phyloP scores from a whole-genome alignment of 1,284 basidiomycete genomes.

The Ganoderma leucocontextum region DNA sequence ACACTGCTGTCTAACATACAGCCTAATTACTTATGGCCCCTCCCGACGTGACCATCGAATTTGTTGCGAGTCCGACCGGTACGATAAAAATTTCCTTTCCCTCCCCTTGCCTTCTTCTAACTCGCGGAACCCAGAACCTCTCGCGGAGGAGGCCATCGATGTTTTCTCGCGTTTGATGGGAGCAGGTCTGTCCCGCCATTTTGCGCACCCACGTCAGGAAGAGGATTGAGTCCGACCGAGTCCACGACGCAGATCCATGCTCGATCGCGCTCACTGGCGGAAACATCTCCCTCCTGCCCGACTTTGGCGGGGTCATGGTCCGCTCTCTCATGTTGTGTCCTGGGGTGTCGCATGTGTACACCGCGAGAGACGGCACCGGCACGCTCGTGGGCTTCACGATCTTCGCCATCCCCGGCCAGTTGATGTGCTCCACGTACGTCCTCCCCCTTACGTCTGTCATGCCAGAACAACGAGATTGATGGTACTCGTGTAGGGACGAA shows the following conservation, averaged over 20 bases:
- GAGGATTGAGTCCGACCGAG: not conserved
- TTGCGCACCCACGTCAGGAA: not conserved
- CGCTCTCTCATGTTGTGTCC: conserved; percentile 26
- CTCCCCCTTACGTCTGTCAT: too few relatives aligned
- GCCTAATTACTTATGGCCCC: conserved; percentile 9
- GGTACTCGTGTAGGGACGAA: conserved; percentile 20
- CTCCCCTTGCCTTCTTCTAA: not conserved
- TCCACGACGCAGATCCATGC: conserved; percentile 20
- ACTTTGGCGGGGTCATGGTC: conserved; percentile 25
- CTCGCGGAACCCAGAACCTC: not conserved
- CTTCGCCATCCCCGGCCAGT: conserved; percentile 26
- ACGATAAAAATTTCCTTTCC: not conserved
- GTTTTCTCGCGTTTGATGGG: conserved; percentile 27
- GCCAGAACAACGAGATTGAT: not conserved
- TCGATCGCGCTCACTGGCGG: conserved; percentile 30
- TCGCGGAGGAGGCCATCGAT: conserved; percentile 23
- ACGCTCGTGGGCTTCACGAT: conserved; percentile 26
- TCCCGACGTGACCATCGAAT: conserved; percentile 9
- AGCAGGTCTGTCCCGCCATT: conserved; percentile 11
- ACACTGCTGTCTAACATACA: not conserved
- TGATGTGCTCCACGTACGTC: conserved; percentile 24
- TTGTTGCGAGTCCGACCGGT: conserved; percentile 13
- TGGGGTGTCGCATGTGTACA: conserved; percentile 23
- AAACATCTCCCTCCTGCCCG: conserved; percentile 21
- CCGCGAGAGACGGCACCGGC: conserved; percentile 27